Conservation (phyloP, 129 eudicot genomes). For the Escallonia herrerae region DNA sequence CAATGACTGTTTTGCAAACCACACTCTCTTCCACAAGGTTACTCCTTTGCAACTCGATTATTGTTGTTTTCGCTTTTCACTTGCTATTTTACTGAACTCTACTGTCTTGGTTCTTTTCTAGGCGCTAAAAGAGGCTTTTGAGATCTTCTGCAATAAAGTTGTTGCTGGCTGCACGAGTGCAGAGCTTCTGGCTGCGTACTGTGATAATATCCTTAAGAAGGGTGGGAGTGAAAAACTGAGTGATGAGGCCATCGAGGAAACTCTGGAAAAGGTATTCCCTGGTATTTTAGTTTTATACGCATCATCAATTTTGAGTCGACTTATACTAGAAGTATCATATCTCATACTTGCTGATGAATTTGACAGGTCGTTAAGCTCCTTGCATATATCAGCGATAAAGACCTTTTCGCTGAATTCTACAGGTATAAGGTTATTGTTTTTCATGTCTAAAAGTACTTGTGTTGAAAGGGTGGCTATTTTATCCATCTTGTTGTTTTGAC, state of each 20-base stretch:
- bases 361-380: conserved; percentile 36
- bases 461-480: not conserved
- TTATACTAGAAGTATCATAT: not conserved
- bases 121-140: conserved; percentile 46
- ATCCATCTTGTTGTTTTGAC: not conserved
- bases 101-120: not conserved
- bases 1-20: conserved; percentile 37
- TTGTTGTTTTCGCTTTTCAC: not conserved
- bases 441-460: not conserved
- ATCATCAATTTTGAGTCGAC: not conserved
- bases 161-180: conserved; percentile 46
- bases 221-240: conserved; percentile 46
- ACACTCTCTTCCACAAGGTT: conserved; percentile 44
- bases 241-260: conserved; percentile 47
- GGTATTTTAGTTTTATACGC: not conserved
- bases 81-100: not conserved
- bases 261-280: conserved; percentile 37
- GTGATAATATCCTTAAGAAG: conserved; percentile 43
- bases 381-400: conserved; percentile 39
- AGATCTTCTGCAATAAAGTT: conserved; percentile 42
- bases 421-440: conserved; percentile 2
- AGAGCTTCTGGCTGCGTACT: conserved; percentile 44
- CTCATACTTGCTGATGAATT: not conserved
- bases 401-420: conserved; percentile 34
- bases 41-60: not conserved